Conservation (phyloP, 148 eudicot genomes). For the Cornus controversa region DNA sequence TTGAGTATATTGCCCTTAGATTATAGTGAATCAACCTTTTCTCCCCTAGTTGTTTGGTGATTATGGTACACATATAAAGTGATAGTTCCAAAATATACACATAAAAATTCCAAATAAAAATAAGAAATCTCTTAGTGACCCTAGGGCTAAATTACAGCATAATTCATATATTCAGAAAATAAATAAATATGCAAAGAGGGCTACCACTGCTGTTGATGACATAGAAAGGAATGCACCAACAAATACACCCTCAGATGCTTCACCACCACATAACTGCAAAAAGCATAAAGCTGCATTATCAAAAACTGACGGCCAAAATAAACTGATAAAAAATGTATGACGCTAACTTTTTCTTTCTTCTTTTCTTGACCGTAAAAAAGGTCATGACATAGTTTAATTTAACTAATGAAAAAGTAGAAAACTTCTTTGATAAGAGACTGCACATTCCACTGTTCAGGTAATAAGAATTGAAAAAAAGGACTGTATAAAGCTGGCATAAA, state of each 20-base stretch:
- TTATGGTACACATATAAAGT: neutral
- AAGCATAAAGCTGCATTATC: conserved; percentile 17
- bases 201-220: conserved; percentile 71
- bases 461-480: too few species aligned
- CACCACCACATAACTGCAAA: conserved; percentile 65
- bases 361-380: neutral
- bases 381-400: neutral
- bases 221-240: conserved; percentile 60
- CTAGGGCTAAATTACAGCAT: neutral
- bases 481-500: too few species aligned
- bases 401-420: neutral
- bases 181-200: neutral
- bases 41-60: neutral
- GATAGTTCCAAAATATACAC: neutral
- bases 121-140: neutral
- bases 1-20: neutral
- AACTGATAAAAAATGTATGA: neutral
- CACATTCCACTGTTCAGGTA: too few species aligned
- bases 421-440: too few species aligned
- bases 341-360: neutral
- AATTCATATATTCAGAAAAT: neutral
- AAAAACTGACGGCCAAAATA: conserved; percentile 10
- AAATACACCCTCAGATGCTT: conserved; percentile 55
- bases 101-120: neutral
- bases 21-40: too few species aligned